Base-by-base conservation (phyloP, 78 protist species). In the Speleostelium caveatum region DNA sequence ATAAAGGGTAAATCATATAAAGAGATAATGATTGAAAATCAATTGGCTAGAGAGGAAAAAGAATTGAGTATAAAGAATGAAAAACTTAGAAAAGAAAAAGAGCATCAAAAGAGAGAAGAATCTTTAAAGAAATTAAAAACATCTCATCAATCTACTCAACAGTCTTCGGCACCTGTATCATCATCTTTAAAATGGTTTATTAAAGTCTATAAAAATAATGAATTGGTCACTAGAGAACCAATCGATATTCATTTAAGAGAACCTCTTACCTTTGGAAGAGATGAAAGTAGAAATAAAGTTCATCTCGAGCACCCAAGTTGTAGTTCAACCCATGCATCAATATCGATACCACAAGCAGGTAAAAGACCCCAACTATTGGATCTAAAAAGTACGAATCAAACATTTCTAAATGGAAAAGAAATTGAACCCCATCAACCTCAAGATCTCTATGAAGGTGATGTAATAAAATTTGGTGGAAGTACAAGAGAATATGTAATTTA, bases 401-500 rank as follows among this genome's bases (percentile, higher is more conserved):
- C 93, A 36, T 65, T 45, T 68, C 41, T 87, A 32, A 87, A 87
- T 35, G 75, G 61, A n/a, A 73, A 61, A 63, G 68, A 55, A 74
- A 62, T 87, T 17, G 35, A 49, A 38, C 93, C 80, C 26, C 41
- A 66, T 30, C 38, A 87, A 45, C 68, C 79, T n/a, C 12, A 41
- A 0, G 76, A 76, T 17, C 53, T 87, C 19, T 75, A 76, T 59
- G 73, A 87, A 21, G 79, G 86, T 49, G 93, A 87, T 59, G 49
- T 21, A 24, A 87, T 87, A 42, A 38, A 73, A 45, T 87, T 87
- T 74, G 93, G 93, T 71, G 85, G 53, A 14, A 87, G 93, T 49
- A 74, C 72, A n/a, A 53, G 93, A 61, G 80, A 72, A 38, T 87
- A 87, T 61, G 32, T 79, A 21, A 67, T 79, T 33, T 59, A 26